Conservation (phyloP, 2,329 filamentous ascomycete species). For the Stagonosporopsis rhizophila region DNA sequence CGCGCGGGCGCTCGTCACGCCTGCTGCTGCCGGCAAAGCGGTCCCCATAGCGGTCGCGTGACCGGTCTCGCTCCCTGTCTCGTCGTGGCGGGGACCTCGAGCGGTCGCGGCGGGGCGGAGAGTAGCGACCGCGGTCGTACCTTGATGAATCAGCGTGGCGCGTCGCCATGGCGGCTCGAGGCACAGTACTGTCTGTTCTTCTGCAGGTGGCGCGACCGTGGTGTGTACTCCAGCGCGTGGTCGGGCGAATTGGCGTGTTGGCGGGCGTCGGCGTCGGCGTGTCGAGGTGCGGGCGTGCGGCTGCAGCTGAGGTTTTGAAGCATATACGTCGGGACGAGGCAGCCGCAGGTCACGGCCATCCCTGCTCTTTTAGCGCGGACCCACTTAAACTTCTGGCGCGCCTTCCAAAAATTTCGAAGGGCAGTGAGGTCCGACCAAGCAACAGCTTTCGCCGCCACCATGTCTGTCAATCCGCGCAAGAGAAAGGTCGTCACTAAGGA, state of each 20-base stretch:
- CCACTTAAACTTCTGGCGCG: slow-evolving; percentile 36
- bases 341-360: not conserved
- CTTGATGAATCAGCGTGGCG: slow-evolving; percentile 77
- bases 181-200: slow-evolving; percentile 30
- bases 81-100: slow-evolving; percentile 59
- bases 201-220: not conserved
- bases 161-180: slow-evolving; percentile 52
- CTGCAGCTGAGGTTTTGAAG: slow-evolving; percentile 1
- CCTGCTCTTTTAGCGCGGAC: slow-evolving; percentile 8
- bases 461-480: slow-evolving; percentile 59
- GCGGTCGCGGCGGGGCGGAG: slow-evolving; percentile 49
- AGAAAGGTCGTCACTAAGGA: slow-evolving; percentile 53
- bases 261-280: not conserved
- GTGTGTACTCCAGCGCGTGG: not conserved
- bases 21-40: slow-evolving; percentile 48
- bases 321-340: not conserved
- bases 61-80: slow-evolving; percentile 18
- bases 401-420: slow-evolving; percentile 24
- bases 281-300: not conserved
- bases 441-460: slow-evolving; percentile 18
- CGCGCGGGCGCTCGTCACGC: slow-evolving; percentile 58
- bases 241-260: not conserved
- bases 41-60: slow-evolving; percentile 52
- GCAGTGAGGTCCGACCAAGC: slow-evolving; percentile 4
- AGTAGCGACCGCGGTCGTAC: slow-evolving; percentile 55